These are phyloP conservation scores for Sporisorium reilianum DNA, from an alignment of 1,284 basidiomycete species.

Conservation along the genomic window DNA sequence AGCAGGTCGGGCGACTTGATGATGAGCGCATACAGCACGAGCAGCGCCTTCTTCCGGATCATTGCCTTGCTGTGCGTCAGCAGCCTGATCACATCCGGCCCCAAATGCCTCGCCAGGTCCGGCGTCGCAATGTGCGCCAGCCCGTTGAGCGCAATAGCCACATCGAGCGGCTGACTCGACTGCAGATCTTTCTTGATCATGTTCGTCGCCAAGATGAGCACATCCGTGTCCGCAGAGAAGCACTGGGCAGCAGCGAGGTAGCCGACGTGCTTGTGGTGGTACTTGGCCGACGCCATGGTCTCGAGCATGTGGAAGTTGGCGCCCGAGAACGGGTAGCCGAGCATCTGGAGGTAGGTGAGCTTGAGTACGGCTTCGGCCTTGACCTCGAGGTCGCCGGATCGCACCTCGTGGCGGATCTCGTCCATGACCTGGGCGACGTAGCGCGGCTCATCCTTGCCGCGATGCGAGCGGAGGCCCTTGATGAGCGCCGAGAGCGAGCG, in stretches of 20 bases:
- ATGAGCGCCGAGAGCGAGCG: slow-evolving; percentile 66
- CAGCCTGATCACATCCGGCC: slow-evolving; percentile 86
- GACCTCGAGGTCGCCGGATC: slow-evolving; percentile 93
- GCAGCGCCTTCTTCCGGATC: slow-evolving; percentile 88
- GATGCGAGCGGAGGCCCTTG: slow-evolving; percentile 68
- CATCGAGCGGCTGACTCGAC: slow-evolving; percentile 78
- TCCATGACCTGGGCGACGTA: slow-evolving; percentile 72
- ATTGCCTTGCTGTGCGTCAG: slow-evolving; percentile 86
- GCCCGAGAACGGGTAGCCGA: slow-evolving; percentile 75
- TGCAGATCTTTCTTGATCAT: slow-evolving; percentile 95
- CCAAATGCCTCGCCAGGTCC: slow-evolving; percentile 88
- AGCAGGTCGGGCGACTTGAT: slow-evolving; percentile 59
- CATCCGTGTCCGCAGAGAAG: slow-evolving; percentile 93
- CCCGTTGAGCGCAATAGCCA: slow-evolving; percentile 85
- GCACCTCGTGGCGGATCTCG: slow-evolving; percentile 90
- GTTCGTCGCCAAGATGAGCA: slow-evolving; percentile 97
- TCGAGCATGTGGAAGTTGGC: slow-evolving; percentile 84
- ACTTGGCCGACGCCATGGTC: slow-evolving; percentile 92
- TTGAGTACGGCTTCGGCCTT: slow-evolving; percentile 96
- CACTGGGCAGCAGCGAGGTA: slow-evolving; percentile 94
- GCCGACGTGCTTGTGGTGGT: slow-evolving; percentile 93
- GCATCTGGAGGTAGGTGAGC: slow-evolving; percentile 94
- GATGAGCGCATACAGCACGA: slow-evolving; percentile 76
- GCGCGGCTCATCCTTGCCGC: slow-evolving; percentile 70
- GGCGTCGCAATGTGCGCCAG: slow-evolving; percentile 88